Percentiles rank a stretch among this genome's conserved stretches.
Conservation (phyloP, 768 basidiomycete genomes). For the Amanita jacksonii region DNA sequence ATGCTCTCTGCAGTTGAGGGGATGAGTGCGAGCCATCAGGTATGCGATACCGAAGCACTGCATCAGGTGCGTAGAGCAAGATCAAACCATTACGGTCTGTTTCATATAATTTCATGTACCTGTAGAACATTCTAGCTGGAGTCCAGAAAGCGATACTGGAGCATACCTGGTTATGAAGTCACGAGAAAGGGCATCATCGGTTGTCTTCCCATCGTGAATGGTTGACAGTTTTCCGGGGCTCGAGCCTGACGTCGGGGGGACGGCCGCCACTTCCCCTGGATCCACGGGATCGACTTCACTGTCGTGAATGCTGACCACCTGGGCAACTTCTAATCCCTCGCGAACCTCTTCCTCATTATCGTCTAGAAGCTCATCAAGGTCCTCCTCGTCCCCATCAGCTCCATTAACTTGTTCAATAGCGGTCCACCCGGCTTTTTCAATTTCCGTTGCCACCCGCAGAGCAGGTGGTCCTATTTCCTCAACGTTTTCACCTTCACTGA, state of each 20-base stretch:
- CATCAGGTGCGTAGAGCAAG: slow-evolving; percentile 3
- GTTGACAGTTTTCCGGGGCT: too few species aligned
- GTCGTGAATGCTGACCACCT: neutral
- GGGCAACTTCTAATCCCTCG: neutral
- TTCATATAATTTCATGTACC: slow-evolving; percentile 5
- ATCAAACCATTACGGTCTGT: neutral
- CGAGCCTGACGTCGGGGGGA: too few species aligned
- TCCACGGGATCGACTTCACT: neutral
- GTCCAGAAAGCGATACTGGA: neutral
- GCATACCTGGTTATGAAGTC: neutral
- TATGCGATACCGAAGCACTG: neutral
- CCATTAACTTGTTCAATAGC: neutral
- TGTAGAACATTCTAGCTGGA: neutral
- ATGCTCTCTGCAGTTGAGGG: neutral
- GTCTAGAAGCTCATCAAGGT: neutral
- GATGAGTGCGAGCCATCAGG: neutral
- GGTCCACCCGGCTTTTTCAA: neutral
- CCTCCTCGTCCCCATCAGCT: neutral
- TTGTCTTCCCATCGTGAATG: too few species aligned
- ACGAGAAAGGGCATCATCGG: neutral
- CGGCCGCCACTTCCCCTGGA: neutral
- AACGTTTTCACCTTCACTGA: neutral
- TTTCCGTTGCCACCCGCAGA: neutral
- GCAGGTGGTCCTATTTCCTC: neutral
- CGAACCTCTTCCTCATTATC: neutral